Base-by-base conservation (phyloP, 1,139 yeast species). In the Magnusiomyces sp. region DNA sequence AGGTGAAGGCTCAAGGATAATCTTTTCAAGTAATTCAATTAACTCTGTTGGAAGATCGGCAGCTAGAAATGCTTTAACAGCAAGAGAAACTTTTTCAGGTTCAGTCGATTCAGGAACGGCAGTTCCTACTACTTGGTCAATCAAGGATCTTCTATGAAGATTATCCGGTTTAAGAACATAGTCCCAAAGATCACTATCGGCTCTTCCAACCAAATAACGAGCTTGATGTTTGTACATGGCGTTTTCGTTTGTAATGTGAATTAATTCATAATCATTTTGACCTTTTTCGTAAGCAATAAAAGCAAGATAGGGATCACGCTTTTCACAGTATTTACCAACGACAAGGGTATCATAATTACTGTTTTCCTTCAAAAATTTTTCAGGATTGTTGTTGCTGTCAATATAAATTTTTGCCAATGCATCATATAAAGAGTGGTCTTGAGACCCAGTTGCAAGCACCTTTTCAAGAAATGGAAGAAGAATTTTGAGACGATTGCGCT, bases 211-310 rank as follows among this genome's bases (percentile, higher is more conserved):
- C 65, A 92, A 75, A 67, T 94, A 92, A 69, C 97, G 83, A 13
- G 98, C 98, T 74, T 94, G 98, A 70, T 92, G 92, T 70, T 94
- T 94, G 76, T 86, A 92, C 99, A 92, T 92, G 61, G 94, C 81
- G 69, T 92, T 92, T 64, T 94, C 98, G 66, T 92, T 92, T 59
- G 98, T 92, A 67, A 92, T 89, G 62, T 80, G 76, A 62, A 92
- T 80, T 64, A 92, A 79, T 68, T 92, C 98, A 55, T 76, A 83
- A 67, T 92, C 96, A 62, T 92, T 90, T 52, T 78, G 75, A 65
- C 99, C 99, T 71, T 89, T 90, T 56, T 95, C 95, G 69, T 92
- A 92, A 50, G 96, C 95, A 70, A 92, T 92, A 69, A 88, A 92
- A 17, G 98, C 99, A 67, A 92, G 76, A 72, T 88, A 92, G 55